These are phyloP conservation scores for Pyrenula aspistea DNA, from an alignment of 495 filamentous ascomycete genomes.

Conservation along the genomic window DNA sequence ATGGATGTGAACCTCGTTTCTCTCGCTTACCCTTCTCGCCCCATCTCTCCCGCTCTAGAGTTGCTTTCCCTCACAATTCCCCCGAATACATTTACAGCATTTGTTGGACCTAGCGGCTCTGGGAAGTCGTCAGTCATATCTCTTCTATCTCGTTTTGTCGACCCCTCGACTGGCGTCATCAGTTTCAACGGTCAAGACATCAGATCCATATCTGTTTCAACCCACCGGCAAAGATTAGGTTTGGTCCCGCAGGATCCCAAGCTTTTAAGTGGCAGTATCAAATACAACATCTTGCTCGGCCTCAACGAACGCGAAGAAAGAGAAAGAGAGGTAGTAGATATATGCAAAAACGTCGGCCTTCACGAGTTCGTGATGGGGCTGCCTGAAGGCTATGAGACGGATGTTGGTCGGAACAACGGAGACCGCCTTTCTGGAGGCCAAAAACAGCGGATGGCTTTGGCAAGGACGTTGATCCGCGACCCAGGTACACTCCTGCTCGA, in stretches of 20 bases:
- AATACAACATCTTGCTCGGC: slow-evolving; percentile 42
- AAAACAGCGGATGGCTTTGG: slow-evolving; percentile 36
- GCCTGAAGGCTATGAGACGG: slow-evolving; percentile 52
- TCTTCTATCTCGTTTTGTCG: slow-evolving; percentile 48
- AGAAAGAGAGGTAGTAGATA: slow-evolving; percentile 38
- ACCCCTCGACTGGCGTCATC: slow-evolving; percentile 26
- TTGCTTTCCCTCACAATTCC: slow-evolving; percentile 39
- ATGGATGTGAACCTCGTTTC: slow-evolving; percentile 33
- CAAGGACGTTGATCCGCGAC: slow-evolving; percentile 33
- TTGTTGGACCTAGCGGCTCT: slow-evolving; percentile 49
- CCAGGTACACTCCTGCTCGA: slow-evolving; percentile 49
- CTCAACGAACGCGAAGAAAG: slow-evolving; percentile 23
- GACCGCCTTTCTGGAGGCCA: slow-evolving; percentile 27
- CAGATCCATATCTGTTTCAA: slow-evolving; percentile 13
- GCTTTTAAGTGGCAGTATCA: slow-evolving; percentile 41
- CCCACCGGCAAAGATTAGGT: slow-evolving; percentile 37
- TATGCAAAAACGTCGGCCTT: slow-evolving; percentile 45
- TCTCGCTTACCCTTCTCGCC: slow-evolving; percentile 47
- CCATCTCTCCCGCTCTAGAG: slow-evolving; percentile 38
- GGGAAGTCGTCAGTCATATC: slow-evolving; percentile 52
- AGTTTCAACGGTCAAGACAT: slow-evolving; percentile 32
- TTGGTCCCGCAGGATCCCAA: slow-evolving; percentile 43
- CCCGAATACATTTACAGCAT: slow-evolving; percentile 44
- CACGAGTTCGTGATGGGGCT: slow-evolving; percentile 43
- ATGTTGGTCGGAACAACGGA: slow-evolving; percentile 31